Percentiles rank a stretch among this genome's conserved stretches.
phyloP scores from a whole-genome alignment of 306 rosid genomes.

The Betula pendula region DNA sequence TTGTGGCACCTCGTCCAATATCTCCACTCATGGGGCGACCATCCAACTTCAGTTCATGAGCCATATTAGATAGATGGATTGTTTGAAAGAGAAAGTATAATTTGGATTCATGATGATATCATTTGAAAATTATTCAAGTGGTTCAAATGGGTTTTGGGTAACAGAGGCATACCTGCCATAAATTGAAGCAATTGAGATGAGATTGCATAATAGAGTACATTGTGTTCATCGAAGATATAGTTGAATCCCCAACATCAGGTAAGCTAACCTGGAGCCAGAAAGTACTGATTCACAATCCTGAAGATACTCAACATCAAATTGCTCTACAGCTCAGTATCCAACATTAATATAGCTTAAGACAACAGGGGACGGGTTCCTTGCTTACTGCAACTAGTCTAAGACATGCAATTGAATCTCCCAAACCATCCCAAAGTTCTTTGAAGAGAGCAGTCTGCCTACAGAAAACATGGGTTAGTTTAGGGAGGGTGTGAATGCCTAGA shows the following conservation, averaged over 20 bases:
- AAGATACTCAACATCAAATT: constrained; percentile 1
- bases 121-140: constrained; percentile 16
- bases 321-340: background rate
- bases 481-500: background rate
- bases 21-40: constrained; percentile 99
- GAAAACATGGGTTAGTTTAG: constrained; percentile 19
- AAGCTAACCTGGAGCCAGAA: constrained; percentile 68
- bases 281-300: constrained; percentile 9
- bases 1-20: constrained; percentile 89
- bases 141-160: background rate
- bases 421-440: constrained; percentile 69
- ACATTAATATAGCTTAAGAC: background rate
- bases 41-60: constrained; percentile 63
- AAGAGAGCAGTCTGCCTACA: constrained; percentile 58
- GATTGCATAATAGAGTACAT: constrained; percentile 75
- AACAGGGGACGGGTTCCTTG: constrained; percentile 25
- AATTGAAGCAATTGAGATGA: constrained; percentile 55
- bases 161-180: constrained; percentile 74
- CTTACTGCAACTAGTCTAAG: constrained; percentile 75
- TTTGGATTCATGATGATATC: constrained; percentile 23
- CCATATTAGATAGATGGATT: constrained; percentile 19
- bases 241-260: constrained; percentile 70
- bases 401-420: constrained; percentile 58
- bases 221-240: constrained; percentile 62
- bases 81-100: constrained; percentile 20